Evolutionary conservation across 1,284 basidiomycete species (phyloP).

Genomic region (Ceratobasidium sp.): DNA sequence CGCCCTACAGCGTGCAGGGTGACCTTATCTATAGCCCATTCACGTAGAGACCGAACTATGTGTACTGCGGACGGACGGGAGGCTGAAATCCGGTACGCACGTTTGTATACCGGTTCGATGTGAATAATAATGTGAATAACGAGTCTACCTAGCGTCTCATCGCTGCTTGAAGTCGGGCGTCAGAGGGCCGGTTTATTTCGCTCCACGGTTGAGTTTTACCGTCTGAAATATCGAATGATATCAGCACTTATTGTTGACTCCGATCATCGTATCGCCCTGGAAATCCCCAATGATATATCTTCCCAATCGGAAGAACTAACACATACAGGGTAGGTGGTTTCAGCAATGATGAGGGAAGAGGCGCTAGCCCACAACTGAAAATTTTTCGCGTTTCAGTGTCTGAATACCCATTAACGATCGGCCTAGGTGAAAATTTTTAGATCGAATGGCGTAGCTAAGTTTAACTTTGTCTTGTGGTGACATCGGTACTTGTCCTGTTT

Average conservation of each 20-base stretch:
- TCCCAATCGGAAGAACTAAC: not conserved
- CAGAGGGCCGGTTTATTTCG: not conserved
- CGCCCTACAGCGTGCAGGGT: too few species aligned
- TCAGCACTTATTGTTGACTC: not conserved
- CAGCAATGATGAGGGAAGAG: not conserved
- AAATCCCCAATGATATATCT: not conserved
- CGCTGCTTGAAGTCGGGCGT: too few species aligned
- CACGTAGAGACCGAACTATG: not conserved
- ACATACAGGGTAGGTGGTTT: too few species aligned
- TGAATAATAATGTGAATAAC: too few species aligned
- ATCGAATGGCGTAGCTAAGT: too few species aligned
- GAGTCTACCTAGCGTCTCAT: too few species aligned
- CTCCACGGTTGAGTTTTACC: not conserved
- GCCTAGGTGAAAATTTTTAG: not conserved
- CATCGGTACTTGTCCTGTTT: too few species aligned
- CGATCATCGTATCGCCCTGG: not conserved
- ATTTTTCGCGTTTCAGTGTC: not conserved
- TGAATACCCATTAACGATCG: not conserved
- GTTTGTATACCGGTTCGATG: not conserved
- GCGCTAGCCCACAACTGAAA: not conserved
- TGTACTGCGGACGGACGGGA: not conserved
- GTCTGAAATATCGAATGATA: not conserved
- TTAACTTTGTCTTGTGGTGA: too few species aligned
- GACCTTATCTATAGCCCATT: too few species aligned
- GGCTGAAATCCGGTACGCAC: not conserved